Evolutionary conservation across 345 rosid species (phyloP), one percentile per base, ranked within the genome.

Genomic region (Nasturtium officinale): DNA sequence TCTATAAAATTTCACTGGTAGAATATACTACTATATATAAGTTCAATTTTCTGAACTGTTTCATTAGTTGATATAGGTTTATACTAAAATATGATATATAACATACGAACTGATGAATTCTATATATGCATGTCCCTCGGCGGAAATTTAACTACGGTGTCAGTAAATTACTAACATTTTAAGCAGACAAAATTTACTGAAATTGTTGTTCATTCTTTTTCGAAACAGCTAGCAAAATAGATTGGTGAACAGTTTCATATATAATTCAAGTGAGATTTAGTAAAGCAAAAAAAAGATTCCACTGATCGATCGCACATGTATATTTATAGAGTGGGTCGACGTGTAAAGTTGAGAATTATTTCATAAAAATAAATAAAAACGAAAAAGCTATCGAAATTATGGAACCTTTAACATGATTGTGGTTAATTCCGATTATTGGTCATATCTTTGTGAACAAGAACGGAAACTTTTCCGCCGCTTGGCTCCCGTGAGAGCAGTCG

Each of bases 271-370:
- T 45, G 48, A 43, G 9, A 45, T 35, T 35, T n/a, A 46, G 65
- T 18, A 45, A 37, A 59, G n/a, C 38, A 37, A 48, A 16, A 46
- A 69, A 69, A n/a, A n/a, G 75, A 76, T 62, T 62, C 68, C 70
- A 68, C 53, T 25, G 9, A 76, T 28, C 40, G 58, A 68, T 42
- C 42, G 68, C 79, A 75, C 69, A 75, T 68, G 74, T 43, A 68
- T 43, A 61, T 69, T 58, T 40, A 61, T 61, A 75, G 55, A 75
- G 74, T 61, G 79, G 79, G 64, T 61, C 50, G 58, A 68, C 79
- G 74, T 68, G 69, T 75, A 75, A 75, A 75, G 74, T 68, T 18
- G 69, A 68, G 20, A 75, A 61, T 61, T 67, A 61, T 75, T 68
- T 68, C 70, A 68, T 23, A 35, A 69, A 61, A 18, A n/a, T 20